Evolutionary conservation across 495 filamentous ascomycete genomes (phyloP), one percentile per base, ranked within the genome.

Genomic region (Halenospora varia): DNA sequence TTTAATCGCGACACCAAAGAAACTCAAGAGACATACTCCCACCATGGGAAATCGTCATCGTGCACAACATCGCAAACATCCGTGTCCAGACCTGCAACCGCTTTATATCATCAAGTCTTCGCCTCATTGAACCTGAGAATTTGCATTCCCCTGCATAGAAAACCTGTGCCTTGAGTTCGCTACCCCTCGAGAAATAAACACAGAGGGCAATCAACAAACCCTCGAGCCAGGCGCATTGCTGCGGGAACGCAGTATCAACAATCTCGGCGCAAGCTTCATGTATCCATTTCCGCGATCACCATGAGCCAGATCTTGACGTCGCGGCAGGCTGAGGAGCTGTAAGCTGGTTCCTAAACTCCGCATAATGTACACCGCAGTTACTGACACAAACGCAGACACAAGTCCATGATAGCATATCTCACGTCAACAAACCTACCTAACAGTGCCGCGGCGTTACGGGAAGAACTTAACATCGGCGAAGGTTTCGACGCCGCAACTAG

Each of bases 311-410:
- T 92, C 71, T 77, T 94, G 71, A 91, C 89, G 46, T 73, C 72
- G 46, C 82, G 89, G 62, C 90, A 95, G 78, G 88, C 90, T 60
- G 90, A 90, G 70, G 89, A 95, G 82, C 87, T 93, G 90, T 93
- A 81, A 69, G 84, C 77, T 10, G 51, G 59, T 56, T 35, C 10
- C 25, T 25, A 9, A 13, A 6, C 11, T 20, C 35, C 15, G 19
- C 42, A 25, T 22, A 41, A 20, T 13, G n/a, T 40, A 44, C 25
- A 48, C 2, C 25, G 25, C 44, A 17, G 29, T 22, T 17, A 46
- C 56, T 55, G 48, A 57, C 53, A 55, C 20, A 13, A 39, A 49
- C 26, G 10, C 75, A 96, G 92, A 67, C 90, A 96, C 74, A 92
- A 93, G 76, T 84, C 90, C 29, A 87, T 96, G 50, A 86, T 96